These are phyloP conservation scores for Phanerodontia chrysosporium DNA, from an alignment of 768 basidiomycete genomes.

Conservation along the genomic window DNA sequence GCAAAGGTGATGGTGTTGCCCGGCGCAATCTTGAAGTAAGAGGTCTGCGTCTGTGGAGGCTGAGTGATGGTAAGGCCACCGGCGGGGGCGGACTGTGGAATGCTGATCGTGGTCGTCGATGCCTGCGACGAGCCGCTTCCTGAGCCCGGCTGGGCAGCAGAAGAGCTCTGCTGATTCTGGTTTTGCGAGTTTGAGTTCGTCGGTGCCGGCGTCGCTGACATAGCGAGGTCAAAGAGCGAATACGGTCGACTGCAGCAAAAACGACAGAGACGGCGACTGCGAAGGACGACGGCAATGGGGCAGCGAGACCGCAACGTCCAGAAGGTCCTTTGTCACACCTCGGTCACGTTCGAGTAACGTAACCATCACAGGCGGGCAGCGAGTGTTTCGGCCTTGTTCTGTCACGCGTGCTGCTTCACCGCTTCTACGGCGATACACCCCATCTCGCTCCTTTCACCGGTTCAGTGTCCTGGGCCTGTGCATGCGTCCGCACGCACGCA, in stretches of 20 bases:
- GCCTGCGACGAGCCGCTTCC: neutral
- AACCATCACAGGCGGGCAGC: neutral
- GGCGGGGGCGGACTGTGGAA: constrained; percentile 51
- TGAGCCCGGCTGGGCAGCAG: neutral
- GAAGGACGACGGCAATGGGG: constrained; percentile 9
- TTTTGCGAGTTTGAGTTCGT: neutral
- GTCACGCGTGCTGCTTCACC: neutral
- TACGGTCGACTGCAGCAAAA: neutral
- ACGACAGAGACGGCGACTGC: neutral
- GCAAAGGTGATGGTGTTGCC: constrained; percentile 78
- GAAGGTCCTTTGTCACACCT: neutral
- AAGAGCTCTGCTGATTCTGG: neutral
- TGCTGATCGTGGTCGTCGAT: constrained; percentile 20
- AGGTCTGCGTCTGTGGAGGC: constrained; percentile 76
- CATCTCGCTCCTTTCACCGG: neutral
- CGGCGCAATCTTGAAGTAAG: constrained; percentile 84
- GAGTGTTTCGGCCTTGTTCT: neutral
- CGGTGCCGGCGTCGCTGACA: neutral
- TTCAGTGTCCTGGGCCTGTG: neutral
- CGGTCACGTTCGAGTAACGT: neutral
- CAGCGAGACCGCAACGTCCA: neutral
- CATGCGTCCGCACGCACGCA: too few species aligned
- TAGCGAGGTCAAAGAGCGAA: neutral
- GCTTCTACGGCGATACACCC: neutral
- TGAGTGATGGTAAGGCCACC: constrained; percentile 73